Conservation (phyloP, 1,139 yeast species). For the Scheffersomyces quercinus region DNA sequence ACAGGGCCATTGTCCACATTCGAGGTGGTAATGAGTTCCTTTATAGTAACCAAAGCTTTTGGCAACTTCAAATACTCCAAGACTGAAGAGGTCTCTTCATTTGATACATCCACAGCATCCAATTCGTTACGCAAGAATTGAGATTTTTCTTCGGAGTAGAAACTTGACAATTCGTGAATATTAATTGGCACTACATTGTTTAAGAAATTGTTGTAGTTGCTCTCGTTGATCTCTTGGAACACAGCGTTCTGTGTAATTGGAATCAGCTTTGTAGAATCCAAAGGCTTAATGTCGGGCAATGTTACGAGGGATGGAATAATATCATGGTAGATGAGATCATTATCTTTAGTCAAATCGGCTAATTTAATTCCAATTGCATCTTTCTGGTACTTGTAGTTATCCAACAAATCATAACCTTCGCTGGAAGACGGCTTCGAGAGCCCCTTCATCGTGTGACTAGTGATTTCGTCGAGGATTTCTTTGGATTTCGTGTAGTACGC, state of each 20-base stretch:
- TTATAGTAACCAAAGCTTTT: constrained; percentile 57
- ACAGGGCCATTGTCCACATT: constrained; percentile 4
- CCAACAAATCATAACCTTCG: constrained; percentile 40
- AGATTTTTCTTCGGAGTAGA: constrained; percentile 89
- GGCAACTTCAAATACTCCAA: constrained; percentile 82
- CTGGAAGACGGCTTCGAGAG: constrained; percentile 24
- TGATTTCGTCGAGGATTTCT: constrained; percentile 32
- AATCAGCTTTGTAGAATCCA: constrained; percentile 75
- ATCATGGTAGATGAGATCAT: constrained; percentile 87
- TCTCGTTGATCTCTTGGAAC: constrained; percentile 49
- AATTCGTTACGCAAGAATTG: constrained; percentile 70
- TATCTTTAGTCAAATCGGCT: constrained; percentile 66
- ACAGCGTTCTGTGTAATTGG: constrained; percentile 43
- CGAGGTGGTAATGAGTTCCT: constrained; percentile 29
- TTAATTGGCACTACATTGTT: constrained; percentile 81
- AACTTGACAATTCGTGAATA: constrained; percentile 83
- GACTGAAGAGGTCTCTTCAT: constrained; percentile 75
- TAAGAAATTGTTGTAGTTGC: constrained; percentile 60
- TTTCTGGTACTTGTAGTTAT: constrained; percentile 44
- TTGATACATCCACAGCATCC: constrained; percentile 75
- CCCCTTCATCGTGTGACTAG: constrained; percentile 23
- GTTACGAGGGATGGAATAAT: constrained; percentile 61
- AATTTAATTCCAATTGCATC: constrained; percentile 49
- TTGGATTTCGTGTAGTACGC: constrained; percentile 61
- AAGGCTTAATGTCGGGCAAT: constrained; percentile 60